Base-by-base conservation (phyloP, 1,284 basidiomycete species). In the Fomitiporia mediterranea region DNA sequence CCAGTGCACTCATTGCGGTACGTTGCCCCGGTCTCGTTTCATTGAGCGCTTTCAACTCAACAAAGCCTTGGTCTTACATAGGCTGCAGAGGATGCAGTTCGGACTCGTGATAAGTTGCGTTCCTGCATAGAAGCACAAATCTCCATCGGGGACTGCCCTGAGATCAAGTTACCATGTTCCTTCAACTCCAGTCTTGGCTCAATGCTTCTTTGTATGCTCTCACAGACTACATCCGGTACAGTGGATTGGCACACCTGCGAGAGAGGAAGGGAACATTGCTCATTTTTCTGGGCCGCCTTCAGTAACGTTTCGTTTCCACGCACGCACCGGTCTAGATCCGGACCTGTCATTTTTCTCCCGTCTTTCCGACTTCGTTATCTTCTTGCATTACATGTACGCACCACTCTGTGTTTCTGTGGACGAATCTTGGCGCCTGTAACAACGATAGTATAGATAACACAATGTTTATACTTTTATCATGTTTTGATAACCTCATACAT, bases 1-100 rank as follows among this genome's bases (percentile, higher is more conserved):
- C 0, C 93, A 98, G 72, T 98, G 95, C 72, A 90, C 91, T 49
- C 94, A 97, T 69, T 98, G 95, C 71, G 95, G 94, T 95, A 67
- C 62, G 91, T 83, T 13, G 13, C 32, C 13, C 32, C 7, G 8
- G 6, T n/a, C 17, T 39, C 11, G 23, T 42, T 37, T 52, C 21
- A 37, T 40, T 42, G 37, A 15, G 19, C 32, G 30, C 21, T 32
- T 35, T 23, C 21, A 25, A 15, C 42, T 30, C 38, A 30, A 37
- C 23, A 30, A 19, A 27, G 30, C 28, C n/a, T 15, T n/a, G 8
- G n/a, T 40, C 27, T 62, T 1, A n/a, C n/a, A n/a, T 60, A 91
- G 89, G 88, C 27, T 91, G 89, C 65, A 83, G 85, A 62, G 88
- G 89, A 17, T 91, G 89, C 65, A 90, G 86, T 67, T 91, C 88